Conservation (phyloP, 225 moss, liverwort and hornwort genomes). For the Asterella californica region DNA sequence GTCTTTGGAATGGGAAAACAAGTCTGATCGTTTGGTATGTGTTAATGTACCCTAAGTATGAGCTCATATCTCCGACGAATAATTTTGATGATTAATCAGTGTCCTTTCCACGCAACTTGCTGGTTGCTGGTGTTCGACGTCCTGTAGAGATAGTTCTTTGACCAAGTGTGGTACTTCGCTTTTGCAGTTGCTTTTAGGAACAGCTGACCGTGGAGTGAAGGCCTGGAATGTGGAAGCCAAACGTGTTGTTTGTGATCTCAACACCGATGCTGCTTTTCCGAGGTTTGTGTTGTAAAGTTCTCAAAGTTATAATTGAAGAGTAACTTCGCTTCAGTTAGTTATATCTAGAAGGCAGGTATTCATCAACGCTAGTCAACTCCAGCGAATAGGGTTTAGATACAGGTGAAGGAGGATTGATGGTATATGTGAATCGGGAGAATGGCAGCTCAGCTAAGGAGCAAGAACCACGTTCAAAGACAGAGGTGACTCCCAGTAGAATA, state of each 20-base stretch:
- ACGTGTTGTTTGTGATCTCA: constrained; percentile 90
- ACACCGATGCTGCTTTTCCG: constrained; percentile 73
- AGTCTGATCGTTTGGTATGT: constrained; percentile 74
- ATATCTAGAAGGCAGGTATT: neutral
- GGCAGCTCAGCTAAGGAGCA: too few species aligned
- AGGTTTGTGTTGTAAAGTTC: constrained; percentile 39
- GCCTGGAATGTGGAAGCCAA: constrained; percentile 94
- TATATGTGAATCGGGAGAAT: too few species aligned
- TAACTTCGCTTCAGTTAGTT: neutral
- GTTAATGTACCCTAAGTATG: neutral
- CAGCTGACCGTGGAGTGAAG: constrained; percentile 74
- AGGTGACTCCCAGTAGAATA: too few species aligned
- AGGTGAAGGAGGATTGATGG: neutral
- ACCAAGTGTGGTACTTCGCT: neutral
- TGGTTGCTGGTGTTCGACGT: neutral
- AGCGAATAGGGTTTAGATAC: neutral
- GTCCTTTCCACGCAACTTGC: neutral
- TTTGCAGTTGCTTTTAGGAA: constrained; percentile 79
- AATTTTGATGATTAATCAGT: neutral
- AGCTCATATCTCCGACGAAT: neutral
- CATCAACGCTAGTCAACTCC: neutral
- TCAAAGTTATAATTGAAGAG: neutral
- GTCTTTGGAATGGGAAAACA: constrained; percentile 89
- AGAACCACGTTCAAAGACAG: too few species aligned
- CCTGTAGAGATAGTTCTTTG: neutral